These are phyloP conservation scores for Cydonia oblonga DNA, from an alignment of 331 rosid genomes.

Conservation along the genomic window DNA sequence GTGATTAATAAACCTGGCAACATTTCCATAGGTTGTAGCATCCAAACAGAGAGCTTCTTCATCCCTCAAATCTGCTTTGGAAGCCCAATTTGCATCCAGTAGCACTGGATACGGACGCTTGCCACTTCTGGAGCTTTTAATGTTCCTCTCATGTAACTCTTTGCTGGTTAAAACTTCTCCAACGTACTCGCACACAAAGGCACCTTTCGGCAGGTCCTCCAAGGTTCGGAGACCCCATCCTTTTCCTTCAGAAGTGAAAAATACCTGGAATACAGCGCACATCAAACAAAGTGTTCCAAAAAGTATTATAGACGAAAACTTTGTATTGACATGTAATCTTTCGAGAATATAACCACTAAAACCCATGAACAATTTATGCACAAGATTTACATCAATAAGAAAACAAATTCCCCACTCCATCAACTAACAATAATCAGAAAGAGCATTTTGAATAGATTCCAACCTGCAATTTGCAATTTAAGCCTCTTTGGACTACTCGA, in stretches of 20 bases:
- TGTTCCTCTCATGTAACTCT: conserved; percentile 49
- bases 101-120: conserved; percentile 26
- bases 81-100: conserved; percentile 67
- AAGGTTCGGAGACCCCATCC: conserved; percentile 86
- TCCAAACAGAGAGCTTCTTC: conserved; percentile 71
- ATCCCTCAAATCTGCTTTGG: conserved; percentile 28
- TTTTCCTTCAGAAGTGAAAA: conserved; percentile 62
- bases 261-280: conserved; percentile 42
- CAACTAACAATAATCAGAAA: background rate
- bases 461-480: conserved; percentile 63
- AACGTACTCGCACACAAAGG: conserved; percentile 71
- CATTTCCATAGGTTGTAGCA: conserved; percentile 62
- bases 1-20: conserved; percentile 82
- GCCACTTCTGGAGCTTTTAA: conserved; percentile 31
- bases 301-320: background rate
- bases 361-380: background rate
- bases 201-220: conserved; percentile 75
- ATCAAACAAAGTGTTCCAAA: background rate
- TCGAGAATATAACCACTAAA: background rate
- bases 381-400: background rate
- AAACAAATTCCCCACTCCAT: background rate
- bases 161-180: conserved; percentile 61
- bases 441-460: background rate
- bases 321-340: background rate
- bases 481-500: conserved; percentile 72